Base-by-base conservation (phyloP, 2,329 filamentous ascomycete genomes). In the Cercospora berteroae region DNA sequence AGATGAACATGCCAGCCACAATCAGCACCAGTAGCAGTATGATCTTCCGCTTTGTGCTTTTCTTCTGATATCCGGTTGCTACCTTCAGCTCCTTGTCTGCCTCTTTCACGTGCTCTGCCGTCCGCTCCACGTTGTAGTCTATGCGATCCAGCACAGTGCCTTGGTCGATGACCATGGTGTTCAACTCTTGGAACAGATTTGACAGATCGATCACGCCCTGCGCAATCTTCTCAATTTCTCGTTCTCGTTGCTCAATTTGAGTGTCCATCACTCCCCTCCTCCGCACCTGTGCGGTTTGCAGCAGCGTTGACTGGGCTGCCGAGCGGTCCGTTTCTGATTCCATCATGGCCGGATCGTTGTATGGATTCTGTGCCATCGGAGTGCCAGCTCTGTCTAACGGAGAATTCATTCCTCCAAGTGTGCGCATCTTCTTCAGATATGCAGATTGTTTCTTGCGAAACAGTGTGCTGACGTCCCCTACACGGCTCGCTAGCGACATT, bases 391-490 rank as follows among this genome's bases (percentile, higher is more conserved):
- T 71, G 50, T 72, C 83, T 79, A 83, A 77, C n/a, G 82, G 82
- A n/a, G 81, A 81, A 63, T 76, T 76, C 70, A 84, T 81, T 65
- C 81, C 83, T 63, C 81, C 81, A 6, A 84, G 79, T 23, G 80
- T 75, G 31, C 75, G 72, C 64, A 77, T 73, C 82, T 75, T 83
- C 81, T 96, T 97, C 63, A 99, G 81, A 80, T 99, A 99, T 61
- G 90, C 90, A 77, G 94, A 94, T 83, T 99, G 95, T 83, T 97
- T 98, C 85, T 98, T 99, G 75, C 95, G 88, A 79, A 99, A 99
- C 70, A 87, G 86, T 31, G 95, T 91, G 81, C 94, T 97, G 58
- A 93, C 90, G 74, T 98, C 94, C 79, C 97, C 94, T 0, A 98
- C 93, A 69, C 92, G 86, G 1, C 92, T 85, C 0, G 95, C 95